Base-by-base conservation (phyloP, 225 moss, liverwort and hornwort genomes). In the Bryum argenteum region DNA sequence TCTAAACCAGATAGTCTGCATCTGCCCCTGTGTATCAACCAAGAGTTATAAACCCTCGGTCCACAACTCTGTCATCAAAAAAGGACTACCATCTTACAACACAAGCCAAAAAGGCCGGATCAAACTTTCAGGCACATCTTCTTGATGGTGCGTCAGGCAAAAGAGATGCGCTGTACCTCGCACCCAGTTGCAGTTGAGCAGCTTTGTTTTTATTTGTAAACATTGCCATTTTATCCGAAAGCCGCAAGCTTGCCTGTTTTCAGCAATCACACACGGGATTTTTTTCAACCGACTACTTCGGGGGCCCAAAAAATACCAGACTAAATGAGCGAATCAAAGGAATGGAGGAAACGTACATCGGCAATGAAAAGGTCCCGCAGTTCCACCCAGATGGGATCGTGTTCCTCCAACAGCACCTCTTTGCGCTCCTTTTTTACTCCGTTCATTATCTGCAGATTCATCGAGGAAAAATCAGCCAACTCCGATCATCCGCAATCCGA, bases 361-460 rank as follows among this genome's bases (percentile, higher is more conserved):
- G 89, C 98, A 78, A 98, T 94, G 72, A 94, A 92, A 65, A 98
- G 92, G 83, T 98, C 94, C 38, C 98, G 94, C 65, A 98, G 78
- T 54, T 98, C 98, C 83, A 98, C 77, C 98, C 98, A 98, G 59
- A 98, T 81, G 42, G 94, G 89, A 79, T 94, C 98, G 77, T 98
- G 98, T 69, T 98, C 97, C 82, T 98, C 98, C 70, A 98, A 67
- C 59, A 98, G 80, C 66, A 98, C 98, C 70, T 94, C 94, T 75
- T 98, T 98, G 67, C 78, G 91, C 59, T 98, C 98, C 73, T 77
- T 84, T 76, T 63, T 98, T 63, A 75, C 89, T 78, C 82, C 87
- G 77, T 83, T 92, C 68, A 83, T 74, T 62, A 87, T 67, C 98
- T 98, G 87, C 80, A 47, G 37, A 64, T 28, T 69, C 14, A 15